phyloP scores from a whole-genome alignment of 371 early-diverging fungal species.

The Haplosporangium sp. region DNA sequence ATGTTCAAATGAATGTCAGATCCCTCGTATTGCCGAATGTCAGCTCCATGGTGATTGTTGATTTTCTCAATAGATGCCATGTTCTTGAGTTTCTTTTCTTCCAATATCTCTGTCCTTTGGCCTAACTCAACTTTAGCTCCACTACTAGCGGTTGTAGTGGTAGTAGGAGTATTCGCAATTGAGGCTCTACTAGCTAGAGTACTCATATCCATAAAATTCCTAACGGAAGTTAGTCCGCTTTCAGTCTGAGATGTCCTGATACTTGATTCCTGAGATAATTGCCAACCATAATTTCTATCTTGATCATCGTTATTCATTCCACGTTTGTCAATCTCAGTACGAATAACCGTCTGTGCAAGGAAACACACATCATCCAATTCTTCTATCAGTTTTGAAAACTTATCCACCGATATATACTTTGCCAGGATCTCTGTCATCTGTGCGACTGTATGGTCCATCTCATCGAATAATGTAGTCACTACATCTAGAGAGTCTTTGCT shows the following conservation, averaged over 20 bases:
- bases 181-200: neutral
- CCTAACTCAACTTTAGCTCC: neutral
- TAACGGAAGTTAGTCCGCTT: neutral
- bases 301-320: neutral
- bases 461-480: constrained; percentile 22
- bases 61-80: constrained; percentile 17
- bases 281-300: neutral
- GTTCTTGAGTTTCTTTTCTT: neutral
- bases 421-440: constrained; percentile 29
- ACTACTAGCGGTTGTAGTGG: neutral
- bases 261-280: neutral
- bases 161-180: neutral
- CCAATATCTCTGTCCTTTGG: neutral
- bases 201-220: neutral
- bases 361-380: constrained; percentile 31
- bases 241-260: neutral
- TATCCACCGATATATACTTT: constrained; percentile 27
- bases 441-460: constrained; percentile 24
- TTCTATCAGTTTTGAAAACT: constrained; percentile 21
- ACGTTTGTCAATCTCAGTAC: constrained; percentile 13
- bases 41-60: neutral
- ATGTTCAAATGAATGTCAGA: neutral
- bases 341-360: constrained; percentile 21
- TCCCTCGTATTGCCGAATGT: neutral
- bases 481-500: constrained; percentile 10